Conservation (phyloP, 345 rosid genomes). For the Eucalyptus cladocalyx region DNA sequence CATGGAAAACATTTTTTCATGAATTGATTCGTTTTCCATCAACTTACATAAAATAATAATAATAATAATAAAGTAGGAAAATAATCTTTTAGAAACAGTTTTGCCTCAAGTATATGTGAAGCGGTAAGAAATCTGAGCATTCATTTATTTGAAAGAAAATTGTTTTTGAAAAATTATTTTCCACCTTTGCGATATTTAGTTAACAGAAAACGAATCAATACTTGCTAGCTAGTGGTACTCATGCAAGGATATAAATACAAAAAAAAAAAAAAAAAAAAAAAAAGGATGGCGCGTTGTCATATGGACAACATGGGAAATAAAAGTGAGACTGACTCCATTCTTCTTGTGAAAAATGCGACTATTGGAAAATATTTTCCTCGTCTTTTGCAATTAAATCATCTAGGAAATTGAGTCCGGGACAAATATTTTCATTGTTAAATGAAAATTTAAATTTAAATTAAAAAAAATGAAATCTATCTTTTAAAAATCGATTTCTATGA, state of each 20-base stretch:
- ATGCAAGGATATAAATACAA: not conserved
- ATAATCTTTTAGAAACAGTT: not conserved
- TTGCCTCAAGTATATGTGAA: not conserved
- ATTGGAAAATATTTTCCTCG: not conserved
- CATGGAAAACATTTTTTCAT: not conserved
- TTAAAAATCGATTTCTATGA: not conserved
- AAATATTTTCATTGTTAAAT: not conserved
- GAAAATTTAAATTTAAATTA: not conserved
- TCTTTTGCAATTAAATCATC: not conserved
- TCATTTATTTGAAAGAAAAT: not conserved
- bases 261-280: not conserved
- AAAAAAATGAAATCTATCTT: not conserved
- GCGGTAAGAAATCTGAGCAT: not conserved
- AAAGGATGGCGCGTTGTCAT: not conserved
- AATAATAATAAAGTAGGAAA: no score
- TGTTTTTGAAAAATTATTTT: no score
- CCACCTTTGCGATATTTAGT: not conserved
- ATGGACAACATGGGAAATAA: not conserved
- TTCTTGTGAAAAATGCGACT: not conserved
- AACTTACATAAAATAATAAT: not conserved
- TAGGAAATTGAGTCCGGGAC: not conserved
- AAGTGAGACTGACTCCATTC: not conserved
- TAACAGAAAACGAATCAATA: not conserved
- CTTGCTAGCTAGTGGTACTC: not conserved
- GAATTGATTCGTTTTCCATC: not conserved